Evolutionary conservation across 1,284 basidiomycete genomes (phyloP).

Genomic region (Puccinia brachypodii): DNA sequence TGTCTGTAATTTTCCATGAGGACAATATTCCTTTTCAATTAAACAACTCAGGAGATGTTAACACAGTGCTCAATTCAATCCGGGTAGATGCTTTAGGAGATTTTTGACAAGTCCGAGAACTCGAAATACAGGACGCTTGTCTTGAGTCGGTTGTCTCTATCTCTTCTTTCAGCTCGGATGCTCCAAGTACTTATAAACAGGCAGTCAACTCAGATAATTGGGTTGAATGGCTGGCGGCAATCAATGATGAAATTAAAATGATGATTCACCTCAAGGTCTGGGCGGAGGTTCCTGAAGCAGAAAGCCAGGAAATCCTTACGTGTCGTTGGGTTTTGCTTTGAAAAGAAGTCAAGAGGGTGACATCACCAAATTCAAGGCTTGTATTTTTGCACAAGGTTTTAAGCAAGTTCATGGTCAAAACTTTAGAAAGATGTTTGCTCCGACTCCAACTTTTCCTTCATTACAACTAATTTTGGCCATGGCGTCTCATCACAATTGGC

Average conservation of each 20-base stretch:
- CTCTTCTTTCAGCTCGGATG: neutral
- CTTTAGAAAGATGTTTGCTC: neutral
- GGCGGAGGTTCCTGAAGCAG: neutral
- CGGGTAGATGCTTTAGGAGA: no score
- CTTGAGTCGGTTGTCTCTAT: neutral
- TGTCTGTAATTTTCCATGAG: no score
- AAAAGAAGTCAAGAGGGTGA: neutral
- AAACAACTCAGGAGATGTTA: no score
- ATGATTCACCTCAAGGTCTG: neutral
- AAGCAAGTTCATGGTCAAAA: neutral
- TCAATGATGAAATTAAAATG: neutral
- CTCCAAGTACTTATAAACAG: neutral
- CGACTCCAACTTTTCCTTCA: neutral
- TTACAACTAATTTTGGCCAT: neutral
- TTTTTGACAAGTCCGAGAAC: no score
- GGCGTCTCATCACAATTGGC: neutral
- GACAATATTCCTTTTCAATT: no score
- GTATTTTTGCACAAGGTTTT: constrained; percentile 6
- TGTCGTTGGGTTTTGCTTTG: neutral
- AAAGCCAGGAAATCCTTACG: neutral
- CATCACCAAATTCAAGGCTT: neutral
- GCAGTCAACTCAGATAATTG: neutral
- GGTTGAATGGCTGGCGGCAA: neutral
- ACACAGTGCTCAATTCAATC: no score
- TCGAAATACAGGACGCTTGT: no score